Evolutionary conservation across 2,329 filamentous ascomycete species (phyloP).

Genomic region (Sordariomycetes sp.): DNA sequence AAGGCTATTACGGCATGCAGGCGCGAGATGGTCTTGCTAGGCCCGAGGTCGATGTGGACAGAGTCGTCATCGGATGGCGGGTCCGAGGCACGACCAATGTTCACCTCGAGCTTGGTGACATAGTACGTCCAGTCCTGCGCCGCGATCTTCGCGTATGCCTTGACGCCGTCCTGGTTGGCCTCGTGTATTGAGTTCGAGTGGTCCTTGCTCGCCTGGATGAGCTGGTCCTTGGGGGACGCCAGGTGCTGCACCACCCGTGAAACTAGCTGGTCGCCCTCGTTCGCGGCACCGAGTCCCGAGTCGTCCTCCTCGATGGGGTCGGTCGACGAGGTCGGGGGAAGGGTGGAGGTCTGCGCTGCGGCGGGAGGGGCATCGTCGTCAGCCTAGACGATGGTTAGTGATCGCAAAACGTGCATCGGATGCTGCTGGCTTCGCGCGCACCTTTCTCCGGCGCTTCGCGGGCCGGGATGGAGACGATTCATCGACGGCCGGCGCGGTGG

Average conservation of each 20-base stretch:
- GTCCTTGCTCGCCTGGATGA: slow-evolving; percentile 46
- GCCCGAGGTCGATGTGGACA: slow-evolving; percentile 80
- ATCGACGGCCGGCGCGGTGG: slow-evolving; percentile 23
- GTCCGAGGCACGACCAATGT: slow-evolving; percentile 50
- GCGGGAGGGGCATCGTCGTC: slow-evolving; percentile 12
- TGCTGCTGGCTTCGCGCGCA: slow-evolving; percentile 13
- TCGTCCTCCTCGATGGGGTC: slow-evolving; percentile 31
- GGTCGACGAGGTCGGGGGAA: slow-evolving; percentile 8
- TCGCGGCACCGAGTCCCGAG: slow-evolving; percentile 23
- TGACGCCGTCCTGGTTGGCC: slow-evolving; percentile 45
- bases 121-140: slow-evolving; percentile 79
- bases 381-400: slow-evolving; percentile 15
- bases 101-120: slow-evolving; percentile 59
- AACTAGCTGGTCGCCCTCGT: slow-evolving; percentile 42
- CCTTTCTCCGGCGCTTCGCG: slow-evolving; percentile 52
- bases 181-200: slow-evolving; percentile 53
- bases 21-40: slow-evolving; percentile 69
- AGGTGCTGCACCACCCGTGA: slow-evolving; percentile 41
- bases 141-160: slow-evolving; percentile 72
- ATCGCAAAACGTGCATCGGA: slow-evolving; percentile 1
- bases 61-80: slow-evolving; percentile 24
- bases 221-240: slow-evolving; percentile 22
- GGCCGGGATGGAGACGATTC: slow-evolving; percentile 47
- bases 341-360: slow-evolving; percentile 17
- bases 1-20: slow-evolving; percentile 66